Evolutionary conservation across 192 early-diverging fungal genomes (phyloP).

Genomic region (Backusella morwellensis): DNA sequence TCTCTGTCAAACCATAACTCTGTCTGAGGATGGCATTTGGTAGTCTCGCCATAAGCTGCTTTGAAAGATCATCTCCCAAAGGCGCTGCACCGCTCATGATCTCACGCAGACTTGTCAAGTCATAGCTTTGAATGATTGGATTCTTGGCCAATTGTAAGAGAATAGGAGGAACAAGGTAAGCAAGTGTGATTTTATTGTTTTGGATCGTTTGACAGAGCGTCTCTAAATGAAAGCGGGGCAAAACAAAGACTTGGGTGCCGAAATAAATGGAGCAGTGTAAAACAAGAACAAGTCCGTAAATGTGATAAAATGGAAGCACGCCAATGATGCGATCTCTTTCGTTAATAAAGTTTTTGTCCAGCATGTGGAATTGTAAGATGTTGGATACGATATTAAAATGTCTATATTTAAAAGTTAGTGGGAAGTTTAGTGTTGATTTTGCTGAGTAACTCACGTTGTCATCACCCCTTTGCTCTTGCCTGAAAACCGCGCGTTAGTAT

Average conservation of each 20-base stretch:
- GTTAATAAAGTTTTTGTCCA: not conserved
- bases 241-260: constrained; percentile 45
- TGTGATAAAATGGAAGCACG: constrained; percentile 30
- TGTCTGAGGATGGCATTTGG: constrained; percentile 43
- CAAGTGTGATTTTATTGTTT: constrained; percentile 64
- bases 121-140: constrained; percentile 62
- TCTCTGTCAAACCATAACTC: constrained; percentile 77
- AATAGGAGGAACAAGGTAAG: constrained; percentile 84
- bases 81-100: constrained; percentile 69
- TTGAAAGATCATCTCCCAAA: constrained; percentile 45
- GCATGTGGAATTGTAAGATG: not conserved
- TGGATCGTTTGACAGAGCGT: constrained; percentile 68
- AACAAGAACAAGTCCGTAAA: constrained; percentile 14
- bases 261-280: constrained; percentile 26
- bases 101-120: constrained; percentile 51
- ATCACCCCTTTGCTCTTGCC: constrained; percentile 28
- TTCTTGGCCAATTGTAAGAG: constrained; percentile 62
- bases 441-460: constrained; percentile 36
- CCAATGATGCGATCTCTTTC: constrained; percentile 13
- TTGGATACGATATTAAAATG: constrained; percentile 28
- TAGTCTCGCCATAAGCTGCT: constrained; percentile 30
- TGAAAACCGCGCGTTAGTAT: not conserved
- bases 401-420: constrained; percentile 4
- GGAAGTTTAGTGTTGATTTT: constrained; percentile 57
- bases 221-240: constrained; percentile 60